Evolutionary conservation across 1,284 basidiomycete species (phyloP), one percentile per base, ranked within the genome.

Genomic region (Ceratobasidium sp.): DNA sequence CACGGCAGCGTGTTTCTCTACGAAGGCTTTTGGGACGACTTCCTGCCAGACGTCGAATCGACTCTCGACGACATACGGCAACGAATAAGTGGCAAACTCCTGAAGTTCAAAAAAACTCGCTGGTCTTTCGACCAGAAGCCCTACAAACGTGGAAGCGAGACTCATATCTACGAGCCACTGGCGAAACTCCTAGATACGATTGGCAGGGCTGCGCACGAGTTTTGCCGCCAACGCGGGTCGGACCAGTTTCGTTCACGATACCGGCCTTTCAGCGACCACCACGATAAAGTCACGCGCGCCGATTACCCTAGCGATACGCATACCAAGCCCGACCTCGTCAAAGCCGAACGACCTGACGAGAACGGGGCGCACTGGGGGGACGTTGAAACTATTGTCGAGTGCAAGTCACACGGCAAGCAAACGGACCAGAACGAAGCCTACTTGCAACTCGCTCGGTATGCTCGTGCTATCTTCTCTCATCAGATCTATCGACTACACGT

Each of bases 1-100:
- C n/a, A 64, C 27, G 62, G 62, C 12, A 6, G 20, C n/a, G 62
- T 64, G 62, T 64, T 64, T 46, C 38, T 64, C 18, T 64, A 62
- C 18, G 41, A 64, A 5, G 62, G 38, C 10, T 64, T 64, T 23
- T 64, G 30, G 30, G 62, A 64, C 14, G 62, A 64, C n/a, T 64
- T 64, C 41, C 16, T 64, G 10, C 30, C 38, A 3, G 7, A 8
- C 30, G 62, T 20, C n/a, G 41, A 23, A 10, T 12, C 54, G 27
- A 30, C 30, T 55, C 54, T 30, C 27, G 10, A 30, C 54, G 8
- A 55, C 12, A 12, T 55, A 7, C 5, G 14, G 12, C 8, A 20
- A 27, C 27, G 1, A 4, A 18, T 55, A 23, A 23, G 30, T 3
- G 16, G 54, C 4, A 12, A 12, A 1, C 1, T 55, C 1, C 27